Conservation (phyloP, 768 basidiomycete genomes). For the Pisolithus orientalis region DNA sequence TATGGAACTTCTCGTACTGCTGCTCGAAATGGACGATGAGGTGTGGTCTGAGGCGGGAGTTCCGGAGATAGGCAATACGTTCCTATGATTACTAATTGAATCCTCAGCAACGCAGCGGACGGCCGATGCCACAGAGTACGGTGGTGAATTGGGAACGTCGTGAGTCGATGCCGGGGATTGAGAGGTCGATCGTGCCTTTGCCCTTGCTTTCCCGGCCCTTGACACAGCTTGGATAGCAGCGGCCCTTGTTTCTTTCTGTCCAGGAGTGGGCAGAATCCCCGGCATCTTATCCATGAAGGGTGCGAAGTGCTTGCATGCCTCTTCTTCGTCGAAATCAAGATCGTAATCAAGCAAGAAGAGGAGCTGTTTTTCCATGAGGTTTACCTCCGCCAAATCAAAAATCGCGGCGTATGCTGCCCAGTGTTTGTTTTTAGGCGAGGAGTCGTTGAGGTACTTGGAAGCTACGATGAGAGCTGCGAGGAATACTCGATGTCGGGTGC, state of each 20-base stretch:
- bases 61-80: conserved; percentile 17
- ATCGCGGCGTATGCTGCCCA: conserved; percentile 77
- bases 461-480: conserved; percentile 93
- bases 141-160: conserved; percentile 25
- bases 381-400: conserved; percentile 78
- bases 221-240: conserved; percentile 50
- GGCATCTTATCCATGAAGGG: conserved; percentile 48
- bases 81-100: conserved; percentile 38
- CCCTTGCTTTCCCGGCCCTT: conserved; percentile 48
- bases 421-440: conserved; percentile 92
- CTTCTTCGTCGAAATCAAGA: conserved; percentile 81
- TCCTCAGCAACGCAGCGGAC: conserved; percentile 57
- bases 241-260: conserved; percentile 38
- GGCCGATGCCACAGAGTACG: conserved; percentile 40
- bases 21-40: conserved; percentile 30
- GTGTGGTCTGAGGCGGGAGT: conserved; percentile 15
- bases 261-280: conserved; percentile 19
- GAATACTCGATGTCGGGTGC: conserved; percentile 93
- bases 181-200: conserved; percentile 33
- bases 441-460: conserved; percentile 95
- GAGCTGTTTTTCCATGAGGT: conserved; percentile 96
- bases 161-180: conserved; percentile 34
- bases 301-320: conserved; percentile 65
- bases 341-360: conserved; percentile 90
- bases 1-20: conserved; percentile 41